These are phyloP conservation scores for Monilinia vaccinii-corymbosi DNA, from an alignment of 2,329 filamentous ascomycete genomes.

Conservation along the genomic window DNA sequence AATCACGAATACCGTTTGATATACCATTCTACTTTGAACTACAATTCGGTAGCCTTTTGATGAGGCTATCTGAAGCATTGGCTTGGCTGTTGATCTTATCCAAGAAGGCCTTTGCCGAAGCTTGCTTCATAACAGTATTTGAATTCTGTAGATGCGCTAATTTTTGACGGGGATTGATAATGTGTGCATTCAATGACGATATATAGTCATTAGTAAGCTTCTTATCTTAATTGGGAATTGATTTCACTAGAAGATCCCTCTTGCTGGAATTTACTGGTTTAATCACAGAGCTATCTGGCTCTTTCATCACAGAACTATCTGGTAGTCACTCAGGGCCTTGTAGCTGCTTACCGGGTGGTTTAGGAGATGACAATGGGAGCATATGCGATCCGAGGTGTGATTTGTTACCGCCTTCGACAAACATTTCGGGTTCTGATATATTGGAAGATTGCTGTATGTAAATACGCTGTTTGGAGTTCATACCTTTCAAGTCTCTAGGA, in stretches of 20 bases:
- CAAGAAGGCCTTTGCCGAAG: not conserved
- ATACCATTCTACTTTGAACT: not conserved
- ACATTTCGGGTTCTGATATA: not conserved
- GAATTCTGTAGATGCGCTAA: not conserved
- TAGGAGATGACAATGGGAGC: not conserved
- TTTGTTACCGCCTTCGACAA: not conserved
- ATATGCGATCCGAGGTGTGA: not conserved
- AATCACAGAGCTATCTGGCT: not conserved
- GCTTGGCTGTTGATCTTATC: not conserved
- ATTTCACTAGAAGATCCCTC: not conserved
- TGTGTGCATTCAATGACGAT: not conserved
- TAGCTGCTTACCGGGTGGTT: not conserved
- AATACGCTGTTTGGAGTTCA: not conserved
- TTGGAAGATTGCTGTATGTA: not conserved
- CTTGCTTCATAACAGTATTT: not conserved
- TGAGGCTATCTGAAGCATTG: not conserved
- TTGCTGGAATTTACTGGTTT: not conserved
- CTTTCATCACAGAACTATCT: conserved; percentile 1
- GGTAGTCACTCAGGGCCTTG: not conserved
- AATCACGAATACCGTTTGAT: not conserved
- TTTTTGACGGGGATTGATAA: not conserved
- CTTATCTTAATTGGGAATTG: not conserved
- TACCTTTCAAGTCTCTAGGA: conserved; percentile 10
- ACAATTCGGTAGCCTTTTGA: not conserved
- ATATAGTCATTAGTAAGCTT: not conserved